Evolutionary conservation across 805 yeast species (phyloP).

Genomic region (Kregervanrija delftensis): DNA sequence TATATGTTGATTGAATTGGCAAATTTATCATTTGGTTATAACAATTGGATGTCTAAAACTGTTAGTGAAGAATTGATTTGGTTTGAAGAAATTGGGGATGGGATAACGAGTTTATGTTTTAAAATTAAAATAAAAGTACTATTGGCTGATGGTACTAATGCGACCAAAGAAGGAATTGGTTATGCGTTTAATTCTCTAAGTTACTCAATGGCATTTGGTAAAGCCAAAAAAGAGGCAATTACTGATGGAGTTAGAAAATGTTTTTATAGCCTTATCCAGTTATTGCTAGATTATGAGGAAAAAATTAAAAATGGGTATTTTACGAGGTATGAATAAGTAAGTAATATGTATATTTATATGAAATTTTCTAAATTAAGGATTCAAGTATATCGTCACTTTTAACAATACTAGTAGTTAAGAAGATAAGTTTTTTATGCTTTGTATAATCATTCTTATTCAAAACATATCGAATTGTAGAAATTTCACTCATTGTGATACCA

Average conservation of each 20-base stretch:
- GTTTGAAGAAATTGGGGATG: background rate
- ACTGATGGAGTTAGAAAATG: conserved; percentile 40
- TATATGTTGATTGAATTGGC: conserved; percentile 29
- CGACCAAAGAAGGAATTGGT: conserved; percentile 35
- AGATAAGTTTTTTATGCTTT: conserved; percentile 30
- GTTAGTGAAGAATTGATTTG: background rate
- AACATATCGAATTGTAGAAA: conserved; percentile 62
- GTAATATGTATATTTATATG: background rate
- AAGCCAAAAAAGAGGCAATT: conserved; percentile 41
- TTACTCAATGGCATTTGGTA: conserved; percentile 29
- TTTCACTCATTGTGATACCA: conserved; percentile 81
- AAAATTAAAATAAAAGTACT: conserved; percentile 28
- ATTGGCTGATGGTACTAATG: conserved; percentile 38
- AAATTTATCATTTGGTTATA: conserved; percentile 43
- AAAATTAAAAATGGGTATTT: conserved; percentile 20
- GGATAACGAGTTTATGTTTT: background rate
- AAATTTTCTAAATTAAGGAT: conserved; percentile 6
- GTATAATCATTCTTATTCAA: conserved; percentile 35
- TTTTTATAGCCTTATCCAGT: conserved; percentile 29
- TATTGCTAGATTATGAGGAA: conserved; percentile 24
- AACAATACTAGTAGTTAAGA: conserved; percentile 39
- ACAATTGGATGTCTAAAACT: conserved; percentile 37
- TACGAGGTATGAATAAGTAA: conserved; percentile 8
- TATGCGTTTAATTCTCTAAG: conserved; percentile 27
- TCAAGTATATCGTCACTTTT: conserved; percentile 29